Percentiles rank a stretch among this genome's conserved stretches.
phyloP scores from a whole-genome alignment of 1,284 basidiomycete genomes.

The Agaricales sp. region DNA sequence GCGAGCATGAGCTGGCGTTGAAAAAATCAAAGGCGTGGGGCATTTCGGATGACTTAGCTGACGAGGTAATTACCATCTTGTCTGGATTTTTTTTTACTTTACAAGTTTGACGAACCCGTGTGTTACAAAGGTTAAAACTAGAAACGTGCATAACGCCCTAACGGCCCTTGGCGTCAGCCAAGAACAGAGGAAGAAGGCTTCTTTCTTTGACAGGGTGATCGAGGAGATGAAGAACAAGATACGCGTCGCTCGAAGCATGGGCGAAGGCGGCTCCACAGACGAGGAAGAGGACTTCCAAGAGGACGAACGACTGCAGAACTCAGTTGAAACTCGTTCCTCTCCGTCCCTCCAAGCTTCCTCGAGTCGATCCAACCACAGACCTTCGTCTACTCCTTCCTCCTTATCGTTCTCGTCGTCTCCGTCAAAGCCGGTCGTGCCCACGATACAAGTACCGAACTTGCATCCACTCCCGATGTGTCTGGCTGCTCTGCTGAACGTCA shows the following conservation, averaged over 20 bases:
- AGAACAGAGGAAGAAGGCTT: background rate
- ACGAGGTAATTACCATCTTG: background rate
- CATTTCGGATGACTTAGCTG: background rate
- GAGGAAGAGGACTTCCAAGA: background rate
- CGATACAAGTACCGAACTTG: too few species aligned
- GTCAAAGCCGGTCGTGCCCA: too few species aligned
- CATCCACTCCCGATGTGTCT: background rate
- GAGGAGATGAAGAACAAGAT: background rate
- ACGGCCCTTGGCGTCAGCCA: background rate
- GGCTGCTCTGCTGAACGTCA: background rate
- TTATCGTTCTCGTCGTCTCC: too few species aligned
- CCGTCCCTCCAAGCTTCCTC: too few species aligned
- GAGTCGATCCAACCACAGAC: too few species aligned
- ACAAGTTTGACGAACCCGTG: background rate
- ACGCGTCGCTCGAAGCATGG: too few species aligned
- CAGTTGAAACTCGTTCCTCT: too few species aligned
- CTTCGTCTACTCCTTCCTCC: too few species aligned
- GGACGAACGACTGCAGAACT: too few species aligned
- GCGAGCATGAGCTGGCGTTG: background rate
- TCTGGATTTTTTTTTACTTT: background rate
- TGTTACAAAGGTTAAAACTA: background rate
- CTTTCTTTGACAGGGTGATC: background rate
- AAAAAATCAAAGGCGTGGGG: background rate
- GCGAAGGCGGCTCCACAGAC: too few species aligned
- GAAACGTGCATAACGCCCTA: background rate